phyloP scores from a whole-genome alignment of 2,329 filamentous ascomycete species.

The Ophiostoma quercus region DNA sequence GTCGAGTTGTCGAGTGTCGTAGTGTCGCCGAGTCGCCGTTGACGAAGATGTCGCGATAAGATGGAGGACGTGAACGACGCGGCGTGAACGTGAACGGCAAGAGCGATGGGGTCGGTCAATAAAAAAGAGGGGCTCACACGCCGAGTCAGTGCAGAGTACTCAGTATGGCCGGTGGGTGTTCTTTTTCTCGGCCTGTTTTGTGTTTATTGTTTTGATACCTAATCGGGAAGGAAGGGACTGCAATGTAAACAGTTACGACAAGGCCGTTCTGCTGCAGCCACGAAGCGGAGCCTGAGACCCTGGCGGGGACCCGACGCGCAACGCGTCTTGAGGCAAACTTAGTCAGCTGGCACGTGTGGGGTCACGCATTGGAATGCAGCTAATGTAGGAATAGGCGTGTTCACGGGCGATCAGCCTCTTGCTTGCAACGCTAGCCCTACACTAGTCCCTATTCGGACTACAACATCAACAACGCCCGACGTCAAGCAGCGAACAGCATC shows the following conservation, averaged over 20 bases:
- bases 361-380: not conserved
- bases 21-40: not conserved
- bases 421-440: not conserved
- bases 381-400: not conserved
- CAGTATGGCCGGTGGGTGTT: not conserved
- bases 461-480: not conserved
- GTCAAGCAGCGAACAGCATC: not conserved
- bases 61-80: not conserved
- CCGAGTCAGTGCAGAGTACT: constrained; percentile 12
- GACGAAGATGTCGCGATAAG: not conserved
- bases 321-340: not conserved
- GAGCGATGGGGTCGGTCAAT: not conserved
- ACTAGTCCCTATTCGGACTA: not conserved
- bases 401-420: not conserved
- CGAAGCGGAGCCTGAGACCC: not conserved
- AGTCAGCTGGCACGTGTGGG: not conserved
- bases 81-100: not conserved
- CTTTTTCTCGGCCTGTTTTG: constrained; percentile 11
- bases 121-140: constrained; percentile 20
- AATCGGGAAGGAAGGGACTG: constrained; percentile 22
- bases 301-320: not conserved
- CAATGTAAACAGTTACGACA: constrained; percentile 25
- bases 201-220: constrained; percentile 24
- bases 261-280: not conserved
- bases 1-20: not conserved